Percentiles rank a stretch among this genome's conserved stretches.
phyloP scores from a whole-genome alignment of 495 filamentous ascomycete genomes.

The Echria macrotheca region DNA sequence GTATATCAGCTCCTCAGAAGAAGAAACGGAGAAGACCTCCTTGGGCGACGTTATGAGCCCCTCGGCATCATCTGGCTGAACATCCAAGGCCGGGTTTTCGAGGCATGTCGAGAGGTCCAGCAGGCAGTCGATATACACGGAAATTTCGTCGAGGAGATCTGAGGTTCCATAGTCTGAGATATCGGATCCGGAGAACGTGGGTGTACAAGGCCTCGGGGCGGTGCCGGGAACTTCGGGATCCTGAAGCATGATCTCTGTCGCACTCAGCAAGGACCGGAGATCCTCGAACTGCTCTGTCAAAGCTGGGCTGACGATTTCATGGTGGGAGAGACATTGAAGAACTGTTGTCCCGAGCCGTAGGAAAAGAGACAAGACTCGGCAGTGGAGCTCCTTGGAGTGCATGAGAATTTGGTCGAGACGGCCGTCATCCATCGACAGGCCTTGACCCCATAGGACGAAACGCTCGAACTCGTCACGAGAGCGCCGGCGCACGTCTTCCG shows the following conservation, averaged over 20 bases:
- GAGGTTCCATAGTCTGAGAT: background rate
- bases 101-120: constrained; percentile 1
- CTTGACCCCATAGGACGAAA: constrained; percentile 5
- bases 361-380: background rate
- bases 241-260: background rate
- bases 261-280: background rate
- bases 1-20: background rate
- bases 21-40: background rate
- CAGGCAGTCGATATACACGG: constrained; percentile 7
- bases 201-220: background rate
- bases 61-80: background rate
- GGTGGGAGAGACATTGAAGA: background rate
- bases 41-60: background rate
- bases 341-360: background rate
- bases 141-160: constrained; percentile 2
- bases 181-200: background rate
- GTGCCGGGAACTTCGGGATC: background rate
- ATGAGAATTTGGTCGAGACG: constrained; percentile 2
- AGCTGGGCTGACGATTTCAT: background rate
- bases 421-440: background rate
- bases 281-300: background rate
- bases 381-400: background rate
- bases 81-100: constrained; percentile 4
- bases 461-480: constrained; percentile 1
- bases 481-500: background rate